phyloP scores from a whole-genome alignment of 139 green algal species.

The Pleodorina starrii region DNA sequence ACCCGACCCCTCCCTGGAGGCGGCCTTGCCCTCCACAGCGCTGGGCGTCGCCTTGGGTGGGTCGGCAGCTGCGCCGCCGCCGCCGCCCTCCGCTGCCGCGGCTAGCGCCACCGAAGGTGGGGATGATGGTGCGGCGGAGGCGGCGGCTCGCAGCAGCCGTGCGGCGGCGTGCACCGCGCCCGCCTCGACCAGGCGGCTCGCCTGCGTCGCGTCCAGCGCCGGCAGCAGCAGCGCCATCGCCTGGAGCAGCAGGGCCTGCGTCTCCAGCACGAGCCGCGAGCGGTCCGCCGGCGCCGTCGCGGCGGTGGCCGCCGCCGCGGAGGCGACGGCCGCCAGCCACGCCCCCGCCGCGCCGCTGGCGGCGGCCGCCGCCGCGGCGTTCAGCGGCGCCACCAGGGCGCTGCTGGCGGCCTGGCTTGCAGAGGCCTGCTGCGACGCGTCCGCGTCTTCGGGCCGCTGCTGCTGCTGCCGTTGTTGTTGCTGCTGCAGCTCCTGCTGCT shows the following conservation, averaged over 20 bases:
- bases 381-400: background rate
- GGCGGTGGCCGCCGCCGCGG: background rate
- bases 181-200: background rate
- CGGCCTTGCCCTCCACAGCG: background rate
- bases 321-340: slow-evolving; percentile 5
- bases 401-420: background rate
- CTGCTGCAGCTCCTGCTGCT: slow-evolving; percentile 2
- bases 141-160: background rate
- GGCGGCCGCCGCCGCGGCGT: background rate
- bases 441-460: background rate
- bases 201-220: background rate
- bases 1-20: background rate
- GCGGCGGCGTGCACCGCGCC: background rate
- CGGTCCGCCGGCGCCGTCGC: background rate
- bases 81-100: background rate
- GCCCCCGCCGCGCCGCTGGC: background rate
- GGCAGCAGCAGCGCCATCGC: slow-evolving; percentile 27
- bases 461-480: background rate
- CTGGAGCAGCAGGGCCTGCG: slow-evolving; percentile 27
- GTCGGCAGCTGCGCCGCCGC: background rate
- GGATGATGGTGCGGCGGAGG: background rate
- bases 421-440: background rate
- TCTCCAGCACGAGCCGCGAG: background rate
- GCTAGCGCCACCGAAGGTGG: background rate
- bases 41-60: background rate